phyloP scores from a whole-genome alignment of 1,139 yeast genomes.

The Geotrichum citri-aurantii region DNA sequence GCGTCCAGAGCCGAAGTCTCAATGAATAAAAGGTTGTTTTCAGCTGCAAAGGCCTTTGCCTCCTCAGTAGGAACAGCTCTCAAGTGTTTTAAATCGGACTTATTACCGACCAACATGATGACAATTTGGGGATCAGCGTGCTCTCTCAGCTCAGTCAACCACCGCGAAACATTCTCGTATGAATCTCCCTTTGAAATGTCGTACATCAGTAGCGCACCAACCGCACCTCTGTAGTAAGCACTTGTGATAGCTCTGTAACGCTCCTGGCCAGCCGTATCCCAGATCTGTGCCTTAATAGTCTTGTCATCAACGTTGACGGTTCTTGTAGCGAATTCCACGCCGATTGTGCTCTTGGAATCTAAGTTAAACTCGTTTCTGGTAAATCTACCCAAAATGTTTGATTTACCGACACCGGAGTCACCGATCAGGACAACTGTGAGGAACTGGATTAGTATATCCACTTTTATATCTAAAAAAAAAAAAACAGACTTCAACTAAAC shows the following conservation, averaged over 20 bases:
- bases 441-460: not conserved
- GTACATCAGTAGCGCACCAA: constrained; percentile 92
- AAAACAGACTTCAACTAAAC: not conserved
- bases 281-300: constrained; percentile 93
- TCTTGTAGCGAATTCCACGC: constrained; percentile 96
- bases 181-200: constrained; percentile 92
- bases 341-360: constrained; percentile 92
- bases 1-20: constrained; percentile 97
- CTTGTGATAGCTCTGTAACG: constrained; percentile 96
- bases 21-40: constrained; percentile 84
- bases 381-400: constrained; percentile 87
- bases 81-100: constrained; percentile 90
- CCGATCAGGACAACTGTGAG: constrained; percentile 77
- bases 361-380: constrained; percentile 93
- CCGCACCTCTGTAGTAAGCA: constrained; percentile 97
- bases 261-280: constrained; percentile 99
- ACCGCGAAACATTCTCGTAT: constrained; percentile 88
- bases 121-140: constrained; percentile 97
- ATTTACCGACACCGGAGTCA: constrained; percentile 96
- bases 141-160: constrained; percentile 93
- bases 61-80: constrained; percentile 98
- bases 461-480: not conserved
- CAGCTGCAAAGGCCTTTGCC: constrained; percentile 90
- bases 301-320: constrained; percentile 93
- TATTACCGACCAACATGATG: constrained; percentile 93